Evolutionary conservation across 805 yeast species (phyloP).

Genomic region (Myxozyma udenii): DNA sequence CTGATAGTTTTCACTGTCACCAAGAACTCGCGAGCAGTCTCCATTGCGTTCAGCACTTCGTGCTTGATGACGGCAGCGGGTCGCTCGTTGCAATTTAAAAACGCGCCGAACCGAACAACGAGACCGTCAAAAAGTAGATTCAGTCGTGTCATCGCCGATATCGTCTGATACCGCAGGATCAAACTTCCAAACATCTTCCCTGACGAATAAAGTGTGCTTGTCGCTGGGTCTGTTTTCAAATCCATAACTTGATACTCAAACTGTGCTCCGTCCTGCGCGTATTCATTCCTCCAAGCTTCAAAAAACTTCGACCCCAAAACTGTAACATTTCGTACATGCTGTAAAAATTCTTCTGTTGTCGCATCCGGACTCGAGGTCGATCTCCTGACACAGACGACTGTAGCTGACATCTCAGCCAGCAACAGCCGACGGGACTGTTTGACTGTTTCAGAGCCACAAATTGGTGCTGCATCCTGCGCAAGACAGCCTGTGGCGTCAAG

Average conservation of each 20-base stretch:
- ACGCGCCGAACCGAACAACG: conserved; percentile 37
- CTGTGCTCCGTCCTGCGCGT: neutral
- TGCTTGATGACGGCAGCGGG: conserved; percentile 25
- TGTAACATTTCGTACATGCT: neutral
- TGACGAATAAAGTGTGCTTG: neutral
- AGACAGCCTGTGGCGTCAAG: conserved; percentile 23
- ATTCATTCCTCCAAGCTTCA: neutral
- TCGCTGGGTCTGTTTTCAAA: neutral
- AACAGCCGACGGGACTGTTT: neutral
- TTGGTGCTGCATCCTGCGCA: neutral
- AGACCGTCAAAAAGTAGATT: conserved; percentile 40
- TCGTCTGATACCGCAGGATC: conserved; percentile 8
- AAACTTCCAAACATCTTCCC: neutral
- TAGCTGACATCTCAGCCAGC: neutral
- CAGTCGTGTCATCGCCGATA: conserved; percentile 36
- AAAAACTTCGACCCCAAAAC: neutral
- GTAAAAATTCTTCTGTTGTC: neutral
- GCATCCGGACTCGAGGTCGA: neutral
- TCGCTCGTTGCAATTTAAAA: conserved; percentile 34
- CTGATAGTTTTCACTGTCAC: conserved; percentile 39
- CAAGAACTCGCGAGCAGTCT: conserved; percentile 42
- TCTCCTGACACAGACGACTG: neutral
- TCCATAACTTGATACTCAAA: neutral
- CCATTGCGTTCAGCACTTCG: conserved; percentile 41
- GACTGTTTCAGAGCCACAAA: neutral